Conservation (phyloP, 1,284 basidiomycete species). For the Cryptococcus sp. region DNA sequence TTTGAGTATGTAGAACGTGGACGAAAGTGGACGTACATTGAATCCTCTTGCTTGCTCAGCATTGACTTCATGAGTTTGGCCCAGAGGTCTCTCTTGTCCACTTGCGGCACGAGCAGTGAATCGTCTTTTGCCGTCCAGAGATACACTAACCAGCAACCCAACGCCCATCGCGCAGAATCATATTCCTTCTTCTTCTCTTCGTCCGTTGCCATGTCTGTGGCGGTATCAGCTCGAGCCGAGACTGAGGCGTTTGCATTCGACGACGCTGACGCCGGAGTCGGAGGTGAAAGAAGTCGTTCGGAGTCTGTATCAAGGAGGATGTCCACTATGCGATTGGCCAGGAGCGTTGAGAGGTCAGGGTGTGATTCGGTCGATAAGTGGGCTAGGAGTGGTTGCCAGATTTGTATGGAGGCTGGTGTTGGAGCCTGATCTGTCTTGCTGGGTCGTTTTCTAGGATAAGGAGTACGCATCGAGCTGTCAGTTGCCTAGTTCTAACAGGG, state of each 20-base stretch:
- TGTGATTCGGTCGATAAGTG: slow-evolving; percentile 63
- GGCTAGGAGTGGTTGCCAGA: slow-evolving; percentile 72
- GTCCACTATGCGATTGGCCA: slow-evolving; percentile 61
- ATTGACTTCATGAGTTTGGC: slow-evolving; percentile 10
- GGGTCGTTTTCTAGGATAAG: slow-evolving; percentile 54
- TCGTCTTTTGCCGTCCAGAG: slow-evolving; percentile 13
- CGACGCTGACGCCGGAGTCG: not conserved
- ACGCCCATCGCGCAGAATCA: slow-evolving; percentile 23
- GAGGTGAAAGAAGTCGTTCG: not conserved
- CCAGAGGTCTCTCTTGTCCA: slow-evolving; percentile 14
- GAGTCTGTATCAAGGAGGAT: slow-evolving; percentile 42
- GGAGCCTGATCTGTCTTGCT: slow-evolving; percentile 57
- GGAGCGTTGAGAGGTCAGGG: slow-evolving; percentile 58
- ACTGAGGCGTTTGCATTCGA: not conserved
- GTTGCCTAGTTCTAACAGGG: not conserved
- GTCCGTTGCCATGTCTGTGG: not conserved
- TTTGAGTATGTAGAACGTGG: not conserved
- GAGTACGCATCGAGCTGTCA: not conserved
- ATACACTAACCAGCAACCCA: slow-evolving; percentile 25
- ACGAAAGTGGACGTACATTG: slow-evolving; percentile 15
- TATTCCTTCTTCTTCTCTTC: slow-evolving; percentile 1
- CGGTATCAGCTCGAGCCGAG: not conserved
- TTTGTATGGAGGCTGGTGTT: slow-evolving; percentile 58
- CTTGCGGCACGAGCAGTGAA: not conserved
- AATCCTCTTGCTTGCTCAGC: slow-evolving; percentile 20